A percentile compares a stretch with the other conserved stretches of the same genome.
Evolutionary conservation across 2,329 filamentous ascomycete genomes (phyloP).

Genomic region (Lachnellula cervina): DNA sequence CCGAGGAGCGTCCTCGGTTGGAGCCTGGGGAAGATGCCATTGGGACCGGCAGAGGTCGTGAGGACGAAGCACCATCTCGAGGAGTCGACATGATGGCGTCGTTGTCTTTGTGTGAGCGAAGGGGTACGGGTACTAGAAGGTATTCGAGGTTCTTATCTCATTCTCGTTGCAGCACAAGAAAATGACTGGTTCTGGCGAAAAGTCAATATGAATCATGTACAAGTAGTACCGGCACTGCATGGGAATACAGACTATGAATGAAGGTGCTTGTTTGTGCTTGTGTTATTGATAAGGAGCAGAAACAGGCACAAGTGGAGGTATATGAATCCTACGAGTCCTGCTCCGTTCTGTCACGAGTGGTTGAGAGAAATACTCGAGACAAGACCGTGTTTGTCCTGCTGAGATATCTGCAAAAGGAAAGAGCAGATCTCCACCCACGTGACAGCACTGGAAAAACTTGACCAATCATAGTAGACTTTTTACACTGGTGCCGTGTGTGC

Average conservation of each 20-base stretch:
- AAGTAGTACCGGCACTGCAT: background rate
- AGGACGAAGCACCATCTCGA: conserved; percentile 25
- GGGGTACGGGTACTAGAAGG: background rate
- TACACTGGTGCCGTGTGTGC: background rate
- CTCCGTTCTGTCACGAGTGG: background rate
- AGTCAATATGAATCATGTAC: background rate
- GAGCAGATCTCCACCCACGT: background rate
- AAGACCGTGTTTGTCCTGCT: background rate
- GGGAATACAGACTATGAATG: background rate
- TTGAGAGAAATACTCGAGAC: background rate
- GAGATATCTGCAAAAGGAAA: background rate
- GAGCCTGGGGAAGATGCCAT: conserved; percentile 47
- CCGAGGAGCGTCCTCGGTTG: conserved; percentile 26
- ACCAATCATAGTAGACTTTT: background rate
- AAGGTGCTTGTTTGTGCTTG: too few relatives aligned
- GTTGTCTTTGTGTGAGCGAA: background rate
- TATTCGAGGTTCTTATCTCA: conserved; percentile 11
- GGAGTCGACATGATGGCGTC: conserved; percentile 31
- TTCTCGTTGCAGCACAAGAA: conserved; percentile 2
- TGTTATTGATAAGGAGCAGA: background rate
- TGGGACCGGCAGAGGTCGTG: conserved; percentile 35
- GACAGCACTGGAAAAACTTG: background rate
- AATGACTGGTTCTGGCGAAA: background rate
- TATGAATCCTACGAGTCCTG: too few relatives aligned
- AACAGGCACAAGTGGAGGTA: too few relatives aligned